These are phyloP conservation scores for Arachnopeziza araneosa DNA, from an alignment of 2,329 filamentous ascomycete genomes.

Conservation along the genomic window DNA sequence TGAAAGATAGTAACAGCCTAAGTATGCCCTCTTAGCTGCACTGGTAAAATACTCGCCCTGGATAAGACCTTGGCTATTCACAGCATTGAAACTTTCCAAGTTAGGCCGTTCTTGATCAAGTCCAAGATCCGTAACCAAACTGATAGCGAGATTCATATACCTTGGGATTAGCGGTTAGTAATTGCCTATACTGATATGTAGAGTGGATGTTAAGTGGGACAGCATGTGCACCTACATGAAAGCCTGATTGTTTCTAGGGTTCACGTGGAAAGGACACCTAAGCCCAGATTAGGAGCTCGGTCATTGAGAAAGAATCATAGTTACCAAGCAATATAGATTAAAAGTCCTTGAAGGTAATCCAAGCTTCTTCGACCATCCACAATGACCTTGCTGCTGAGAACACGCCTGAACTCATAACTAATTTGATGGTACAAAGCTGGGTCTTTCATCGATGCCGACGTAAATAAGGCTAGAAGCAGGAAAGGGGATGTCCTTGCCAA, in stretches of 20 bases:
- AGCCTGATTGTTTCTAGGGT: slow-evolving; percentile 26
- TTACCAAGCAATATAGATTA: slow-evolving; percentile 55
- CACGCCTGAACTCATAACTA: slow-evolving; percentile 25
- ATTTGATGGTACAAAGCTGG: slow-evolving; percentile 24
- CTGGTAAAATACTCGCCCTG: slow-evolving; percentile 17
- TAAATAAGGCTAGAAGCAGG: slow-evolving; percentile 25
- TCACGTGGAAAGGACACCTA: slow-evolving; percentile 28
- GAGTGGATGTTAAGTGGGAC: too few relatives aligned
- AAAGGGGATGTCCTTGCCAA: slow-evolving; percentile 25
- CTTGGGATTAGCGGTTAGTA: too few relatives aligned
- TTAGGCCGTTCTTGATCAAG: slow-evolving; percentile 23
- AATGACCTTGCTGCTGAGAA: slow-evolving; percentile 34
- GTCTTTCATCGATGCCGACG: slow-evolving; percentile 20
- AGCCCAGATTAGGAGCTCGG: not conserved
- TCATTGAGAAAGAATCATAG: slow-evolving; percentile 7
- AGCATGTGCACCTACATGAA: slow-evolving; percentile 13
- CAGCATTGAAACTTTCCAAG: slow-evolving; percentile 14
- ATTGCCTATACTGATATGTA: too few relatives aligned
- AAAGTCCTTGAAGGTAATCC: slow-evolving; percentile 51
- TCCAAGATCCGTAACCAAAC: slow-evolving; percentile 29
- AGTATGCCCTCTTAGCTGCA: slow-evolving; percentile 24
- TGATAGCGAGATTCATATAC: slow-evolving; percentile 30
- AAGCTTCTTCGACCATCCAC: slow-evolving; percentile 51
- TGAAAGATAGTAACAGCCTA: slow-evolving; percentile 29
- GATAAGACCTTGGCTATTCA: slow-evolving; percentile 17